Evolutionary conservation across 805 yeast genomes (phyloP).

Genomic region (Geotrichum ghanense): DNA sequence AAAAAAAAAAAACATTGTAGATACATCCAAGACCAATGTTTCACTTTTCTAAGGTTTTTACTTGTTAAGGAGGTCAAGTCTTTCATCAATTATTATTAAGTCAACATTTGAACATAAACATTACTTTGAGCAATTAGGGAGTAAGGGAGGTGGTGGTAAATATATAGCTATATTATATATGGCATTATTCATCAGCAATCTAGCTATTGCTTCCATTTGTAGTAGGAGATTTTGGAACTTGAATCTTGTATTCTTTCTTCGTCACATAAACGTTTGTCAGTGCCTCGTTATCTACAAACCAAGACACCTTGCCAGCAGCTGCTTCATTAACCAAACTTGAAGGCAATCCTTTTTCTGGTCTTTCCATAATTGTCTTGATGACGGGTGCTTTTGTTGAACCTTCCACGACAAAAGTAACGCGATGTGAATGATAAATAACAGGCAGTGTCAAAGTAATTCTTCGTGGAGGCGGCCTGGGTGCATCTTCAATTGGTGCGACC

Average conservation of each 20-base stretch:
- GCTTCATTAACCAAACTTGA: constrained; percentile 87
- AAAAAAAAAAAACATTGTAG: too few relatives aligned
- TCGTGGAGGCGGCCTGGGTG: constrained; percentile 78
- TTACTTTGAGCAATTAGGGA: too few relatives aligned
- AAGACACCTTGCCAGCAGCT: constrained; percentile 91
- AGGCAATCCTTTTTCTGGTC: constrained; percentile 95
- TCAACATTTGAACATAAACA: too few relatives aligned
- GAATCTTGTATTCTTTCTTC: constrained; percentile 57
- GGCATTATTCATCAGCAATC: too few relatives aligned
- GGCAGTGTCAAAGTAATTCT: constrained; percentile 89
- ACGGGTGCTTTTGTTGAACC: constrained; percentile 94
- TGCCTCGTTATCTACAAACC: constrained; percentile 97
- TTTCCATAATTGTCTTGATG: constrained; percentile 82
- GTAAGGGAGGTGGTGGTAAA: too few relatives aligned
- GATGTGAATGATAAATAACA: constrained; percentile 84
- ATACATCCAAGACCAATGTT: too few relatives aligned
- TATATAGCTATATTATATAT: too few relatives aligned
- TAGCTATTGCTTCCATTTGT: too few relatives aligned
- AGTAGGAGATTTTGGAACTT: constrained; percentile 26
- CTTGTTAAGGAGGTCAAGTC: too few relatives aligned
- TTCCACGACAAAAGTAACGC: constrained; percentile 91
- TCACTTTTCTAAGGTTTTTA: too few relatives aligned
- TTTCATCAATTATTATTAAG: too few relatives aligned
- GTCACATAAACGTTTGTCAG: constrained; percentile 66
- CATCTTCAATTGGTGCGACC: constrained; percentile 87